These are phyloP conservation scores for Prunus campanulata DNA, from an alignment of 306 rosid genomes.

Conservation along the genomic window DNA sequence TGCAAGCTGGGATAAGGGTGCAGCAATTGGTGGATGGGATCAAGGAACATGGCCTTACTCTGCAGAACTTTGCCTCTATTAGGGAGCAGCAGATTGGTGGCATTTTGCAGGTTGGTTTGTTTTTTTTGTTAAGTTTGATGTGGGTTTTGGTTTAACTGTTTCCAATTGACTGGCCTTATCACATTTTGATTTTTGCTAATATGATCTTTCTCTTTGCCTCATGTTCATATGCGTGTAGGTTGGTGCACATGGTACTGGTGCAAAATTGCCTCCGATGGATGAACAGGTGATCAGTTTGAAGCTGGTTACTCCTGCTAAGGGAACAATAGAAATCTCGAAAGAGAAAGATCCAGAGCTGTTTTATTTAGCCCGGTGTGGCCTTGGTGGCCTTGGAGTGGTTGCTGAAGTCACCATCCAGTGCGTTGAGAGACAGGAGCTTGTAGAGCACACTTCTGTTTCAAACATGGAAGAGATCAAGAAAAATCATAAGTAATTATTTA, in stretches of 20 bases:
- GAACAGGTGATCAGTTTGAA: constrained; percentile 91
- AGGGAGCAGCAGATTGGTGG: constrained; percentile 99
- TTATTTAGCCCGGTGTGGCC: constrained; percentile 95
- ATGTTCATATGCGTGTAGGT: constrained; percentile 49
- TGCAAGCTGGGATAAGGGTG: constrained; percentile 91
- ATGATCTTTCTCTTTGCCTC: neutral
- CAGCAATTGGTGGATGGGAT: constrained; percentile 92
- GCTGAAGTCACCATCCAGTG: constrained; percentile 97
- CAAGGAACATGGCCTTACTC: constrained; percentile 77
- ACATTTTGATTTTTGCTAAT: neutral
- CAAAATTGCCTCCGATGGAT: constrained; percentile 92
- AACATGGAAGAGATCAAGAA: constrained; percentile 79
- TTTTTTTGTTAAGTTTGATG: neutral
- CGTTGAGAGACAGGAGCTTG: constrained; percentile 95
- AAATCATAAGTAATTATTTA: constrained; percentile 75
- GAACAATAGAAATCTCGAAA: constrained; percentile 78
- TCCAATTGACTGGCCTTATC: neutral
- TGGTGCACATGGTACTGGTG: constrained; percentile 99
- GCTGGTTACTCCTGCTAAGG: constrained; percentile 91
- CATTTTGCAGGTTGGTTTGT: constrained; percentile 66
- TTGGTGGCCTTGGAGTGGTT: constrained; percentile 97
- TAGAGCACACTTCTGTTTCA: constrained; percentile 85
- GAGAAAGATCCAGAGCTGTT: constrained; percentile 88
- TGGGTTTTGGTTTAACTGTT: neutral
- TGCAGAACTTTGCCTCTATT: constrained; percentile 94